Evolutionary conservation across 1,139 yeast genomes (phyloP).

Genomic region (Pichiaceae sp.): DNA sequence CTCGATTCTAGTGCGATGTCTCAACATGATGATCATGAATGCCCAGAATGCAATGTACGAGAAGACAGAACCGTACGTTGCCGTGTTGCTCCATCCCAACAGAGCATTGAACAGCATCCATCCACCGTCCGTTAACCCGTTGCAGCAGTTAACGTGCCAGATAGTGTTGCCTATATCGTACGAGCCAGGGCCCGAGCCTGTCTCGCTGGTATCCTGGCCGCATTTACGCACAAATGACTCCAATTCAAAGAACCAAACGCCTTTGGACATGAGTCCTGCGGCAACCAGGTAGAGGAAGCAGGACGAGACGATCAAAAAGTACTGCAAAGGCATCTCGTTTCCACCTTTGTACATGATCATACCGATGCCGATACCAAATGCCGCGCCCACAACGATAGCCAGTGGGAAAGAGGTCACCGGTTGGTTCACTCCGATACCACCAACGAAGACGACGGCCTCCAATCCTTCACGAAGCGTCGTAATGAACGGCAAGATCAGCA

Average conservation of each 20-base stretch:
- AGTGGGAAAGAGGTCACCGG: conserved; percentile 78
- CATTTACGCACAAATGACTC: conserved; percentile 56
- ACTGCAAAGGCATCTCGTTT: conserved; percentile 65
- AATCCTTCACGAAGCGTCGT: conserved; percentile 86
- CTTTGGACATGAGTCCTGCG: conserved; percentile 84
- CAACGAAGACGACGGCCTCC: conserved; percentile 86
- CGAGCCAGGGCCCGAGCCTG: conserved; percentile 91
- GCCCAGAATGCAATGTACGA: conserved; percentile 76
- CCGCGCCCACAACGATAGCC: conserved; percentile 66
- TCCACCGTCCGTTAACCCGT: conserved; percentile 82
- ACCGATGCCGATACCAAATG: conserved; percentile 64
- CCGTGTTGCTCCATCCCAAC: conserved; percentile 93
- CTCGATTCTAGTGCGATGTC: conserved; percentile 50
- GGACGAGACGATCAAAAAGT: conserved; percentile 75
- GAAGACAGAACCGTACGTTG: conserved; percentile 85
- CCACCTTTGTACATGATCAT: conserved; percentile 68
- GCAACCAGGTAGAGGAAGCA: conserved; percentile 80
- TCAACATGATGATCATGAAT: conserved; percentile 45
- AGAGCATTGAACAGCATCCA: conserved; percentile 92
- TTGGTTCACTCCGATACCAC: conserved; percentile 76
- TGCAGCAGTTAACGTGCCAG: conserved; percentile 97
- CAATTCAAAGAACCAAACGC: conserved; percentile 83
- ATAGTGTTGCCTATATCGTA: conserved; percentile 72
- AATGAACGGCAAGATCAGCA: conserved; percentile 72
- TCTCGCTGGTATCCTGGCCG: conserved; percentile 84